Conservation (phyloP, 768 basidiomycete genomes). For the Podaxis sp. region DNA sequence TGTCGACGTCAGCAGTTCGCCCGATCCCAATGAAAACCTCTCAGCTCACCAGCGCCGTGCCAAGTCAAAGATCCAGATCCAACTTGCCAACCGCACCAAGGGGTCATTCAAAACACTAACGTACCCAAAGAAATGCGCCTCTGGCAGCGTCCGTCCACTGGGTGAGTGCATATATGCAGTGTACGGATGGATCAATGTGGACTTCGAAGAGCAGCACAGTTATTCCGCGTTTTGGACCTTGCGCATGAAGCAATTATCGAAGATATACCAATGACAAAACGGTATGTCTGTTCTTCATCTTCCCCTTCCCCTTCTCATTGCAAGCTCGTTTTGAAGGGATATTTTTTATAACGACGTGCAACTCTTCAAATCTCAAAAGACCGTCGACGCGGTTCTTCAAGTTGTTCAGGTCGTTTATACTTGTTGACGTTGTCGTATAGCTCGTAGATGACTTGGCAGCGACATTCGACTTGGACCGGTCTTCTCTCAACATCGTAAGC, state of each 20-base stretch:
- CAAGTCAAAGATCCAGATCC: slow-evolving; percentile 26
- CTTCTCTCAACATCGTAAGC: slow-evolving; percentile 76
- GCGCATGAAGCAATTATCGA: slow-evolving; percentile 63
- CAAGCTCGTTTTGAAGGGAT: slow-evolving; percentile 47
- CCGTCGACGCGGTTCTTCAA: slow-evolving; percentile 63
- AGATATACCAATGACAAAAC: slow-evolving; percentile 57
- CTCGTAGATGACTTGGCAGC: slow-evolving; percentile 89
- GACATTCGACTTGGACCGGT: slow-evolving; percentile 66
- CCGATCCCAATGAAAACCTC: slow-evolving; percentile 8
- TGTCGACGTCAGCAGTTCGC: slow-evolving; percentile 11
- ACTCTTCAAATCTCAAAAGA: slow-evolving; percentile 73
- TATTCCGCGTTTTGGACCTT: slow-evolving; percentile 61
- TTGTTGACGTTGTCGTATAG: slow-evolving; percentile 31
- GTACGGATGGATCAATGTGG: neutral
- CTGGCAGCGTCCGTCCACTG: slow-evolving; percentile 35
- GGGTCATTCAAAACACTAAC: slow-evolving; percentile 18
- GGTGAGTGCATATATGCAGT: slow-evolving; percentile 25
- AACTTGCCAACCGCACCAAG: slow-evolving; percentile 31
- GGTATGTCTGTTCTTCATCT: slow-evolving; percentile 29
- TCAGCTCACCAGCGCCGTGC: slow-evolving; percentile 4
- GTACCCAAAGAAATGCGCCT: slow-evolving; percentile 30
- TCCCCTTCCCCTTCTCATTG: slow-evolving; percentile 10
- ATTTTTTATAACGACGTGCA: slow-evolving; percentile 83
- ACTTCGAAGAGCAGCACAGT: slow-evolving; percentile 46
- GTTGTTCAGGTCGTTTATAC: neutral